phyloP scores from a whole-genome alignment of 768 basidiomycete species.

The Leccinum truebloodii region DNA sequence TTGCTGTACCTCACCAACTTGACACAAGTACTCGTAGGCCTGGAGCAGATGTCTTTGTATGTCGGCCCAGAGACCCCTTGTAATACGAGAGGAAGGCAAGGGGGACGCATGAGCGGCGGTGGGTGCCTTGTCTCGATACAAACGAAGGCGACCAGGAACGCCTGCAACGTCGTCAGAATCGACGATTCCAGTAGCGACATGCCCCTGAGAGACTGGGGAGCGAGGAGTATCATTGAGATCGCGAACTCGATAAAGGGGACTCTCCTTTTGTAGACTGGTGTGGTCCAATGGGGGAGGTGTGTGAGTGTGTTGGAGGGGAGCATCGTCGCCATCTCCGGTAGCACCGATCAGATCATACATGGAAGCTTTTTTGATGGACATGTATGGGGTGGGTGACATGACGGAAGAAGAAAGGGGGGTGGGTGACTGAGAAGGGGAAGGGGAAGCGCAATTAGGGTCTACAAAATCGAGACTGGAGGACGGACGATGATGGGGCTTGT shows the following conservation, averaged over 20 bases:
- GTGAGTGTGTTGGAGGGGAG: constrained; percentile 38
- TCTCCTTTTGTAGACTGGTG: constrained; percentile 18
- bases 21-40: constrained; percentile 97
- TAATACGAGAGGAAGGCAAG: constrained; percentile 54
- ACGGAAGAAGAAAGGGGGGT: constrained; percentile 33
- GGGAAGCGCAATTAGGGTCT: constrained; percentile 32
- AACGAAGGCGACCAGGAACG: constrained; percentile 77
- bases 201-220: constrained; percentile 35
- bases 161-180: constrained; percentile 69
- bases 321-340: constrained; percentile 79
- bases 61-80: constrained; percentile 83
- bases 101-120: constrained; percentile 56
- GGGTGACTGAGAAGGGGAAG: constrained; percentile 30
- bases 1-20: constrained; percentile 96
- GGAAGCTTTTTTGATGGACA: constrained; percentile 64
- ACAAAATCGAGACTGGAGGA: constrained; percentile 24
- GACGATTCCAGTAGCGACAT: constrained; percentile 39
- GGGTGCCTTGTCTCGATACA: constrained; percentile 65
- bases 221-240: constrained; percentile 27
- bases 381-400: constrained; percentile 58
- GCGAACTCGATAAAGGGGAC: constrained; percentile 14
- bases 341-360: constrained; percentile 60
- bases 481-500: constrained; percentile 21
- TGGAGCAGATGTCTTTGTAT: constrained; percentile 89
- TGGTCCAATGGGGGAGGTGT: constrained; percentile 8